These are phyloP conservation scores for Podosphaera aphanis DNA, from an alignment of 2,329 filamentous ascomycete species.

Conservation along the genomic window DNA sequence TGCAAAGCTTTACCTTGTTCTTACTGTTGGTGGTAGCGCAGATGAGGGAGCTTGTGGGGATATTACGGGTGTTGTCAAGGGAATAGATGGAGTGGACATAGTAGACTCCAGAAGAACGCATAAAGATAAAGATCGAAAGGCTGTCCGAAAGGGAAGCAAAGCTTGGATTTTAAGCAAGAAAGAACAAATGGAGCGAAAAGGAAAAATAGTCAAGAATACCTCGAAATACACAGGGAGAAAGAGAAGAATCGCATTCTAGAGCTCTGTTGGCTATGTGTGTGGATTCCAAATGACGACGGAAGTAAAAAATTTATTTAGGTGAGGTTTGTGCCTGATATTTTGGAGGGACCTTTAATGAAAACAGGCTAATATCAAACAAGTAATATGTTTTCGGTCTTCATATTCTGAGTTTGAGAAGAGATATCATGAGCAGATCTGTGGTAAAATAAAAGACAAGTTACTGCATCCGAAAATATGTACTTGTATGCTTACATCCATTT, in stretches of 20 bases:
- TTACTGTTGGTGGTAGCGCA: conserved; percentile 52
- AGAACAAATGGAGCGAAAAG: conserved; percentile 82
- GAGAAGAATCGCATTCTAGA: conserved; percentile 55
- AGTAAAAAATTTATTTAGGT: too few relatives aligned
- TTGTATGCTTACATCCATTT: too few relatives aligned
- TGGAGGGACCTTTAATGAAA: too few relatives aligned
- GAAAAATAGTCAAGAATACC: conserved; percentile 75
- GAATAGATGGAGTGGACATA: conserved; percentile 73
- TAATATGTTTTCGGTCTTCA: too few relatives aligned
- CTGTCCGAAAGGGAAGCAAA: conserved; percentile 57
- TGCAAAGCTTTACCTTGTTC: conserved; percentile 80
- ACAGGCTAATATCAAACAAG: too few relatives aligned
- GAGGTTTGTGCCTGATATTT: too few relatives aligned
- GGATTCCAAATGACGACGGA: too few relatives aligned
- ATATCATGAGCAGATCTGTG: too few relatives aligned
- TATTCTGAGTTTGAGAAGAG: too few relatives aligned
- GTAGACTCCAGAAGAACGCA: conserved; percentile 39
- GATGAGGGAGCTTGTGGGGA: conserved; percentile 34
- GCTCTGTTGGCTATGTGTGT: too few relatives aligned
- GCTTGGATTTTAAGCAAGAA: conserved; percentile 70
- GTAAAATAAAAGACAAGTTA: too few relatives aligned
- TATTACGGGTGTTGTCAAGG: conserved; percentile 73
- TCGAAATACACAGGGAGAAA: conserved; percentile 91
- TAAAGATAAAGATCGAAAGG: conserved; percentile 22
- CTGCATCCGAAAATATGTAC: too few relatives aligned